Base-by-base conservation (phyloP, 177 flowering plant species). In the Vitis hybrid region DNA sequence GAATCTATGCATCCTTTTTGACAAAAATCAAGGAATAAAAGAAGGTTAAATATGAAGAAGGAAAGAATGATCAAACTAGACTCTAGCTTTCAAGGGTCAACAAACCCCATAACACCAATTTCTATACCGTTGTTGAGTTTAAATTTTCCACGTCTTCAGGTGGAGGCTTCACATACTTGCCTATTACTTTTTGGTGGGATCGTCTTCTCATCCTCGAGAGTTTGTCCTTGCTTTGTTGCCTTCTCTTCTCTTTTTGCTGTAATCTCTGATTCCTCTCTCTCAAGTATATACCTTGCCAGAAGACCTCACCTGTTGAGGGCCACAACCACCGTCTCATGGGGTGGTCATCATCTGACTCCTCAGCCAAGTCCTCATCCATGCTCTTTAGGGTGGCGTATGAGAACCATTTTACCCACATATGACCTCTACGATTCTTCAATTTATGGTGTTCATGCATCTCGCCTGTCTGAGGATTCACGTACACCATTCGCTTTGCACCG, bases 341-440 rank as follows among this genome's bases (percentile, higher is more conserved):
- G 27, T 67, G 81, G 32, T 90, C 97, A 2, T 85, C 63, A 77
- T 96, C 99, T 2, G 78, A 79, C 56, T 87, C 97, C 79, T 96
- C 99, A 1, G 97, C 99, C 78, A 92, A 78, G 68, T 94, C 99
- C 78, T 94, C 99, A 63, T 96, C 99, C 93, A 96, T 86, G 84
- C 84, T 84, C 84, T 96, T 96, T 6, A 96, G 80, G n/a, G 91
- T 90, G 51, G 72, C 13, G 74, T 81, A 84, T 64, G 94, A 82
- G 72, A 96, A 94, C 96, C 97, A 96, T 71, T 82, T 92, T 20
- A 91, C 70, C 99, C 98, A 92, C 92, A 94, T 92, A 20, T 85
- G 81, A 48, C 98, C 98, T 78, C 81, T 84, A 48, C 99, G 80
- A 56, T 68, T 74, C 65, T 89, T 81, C 52, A 91, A 65, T 54